These are phyloP conservation scores for Alternaria postmessia DNA, from an alignment of 2,329 filamentous ascomycete species.

Conservation along the genomic window DNA sequence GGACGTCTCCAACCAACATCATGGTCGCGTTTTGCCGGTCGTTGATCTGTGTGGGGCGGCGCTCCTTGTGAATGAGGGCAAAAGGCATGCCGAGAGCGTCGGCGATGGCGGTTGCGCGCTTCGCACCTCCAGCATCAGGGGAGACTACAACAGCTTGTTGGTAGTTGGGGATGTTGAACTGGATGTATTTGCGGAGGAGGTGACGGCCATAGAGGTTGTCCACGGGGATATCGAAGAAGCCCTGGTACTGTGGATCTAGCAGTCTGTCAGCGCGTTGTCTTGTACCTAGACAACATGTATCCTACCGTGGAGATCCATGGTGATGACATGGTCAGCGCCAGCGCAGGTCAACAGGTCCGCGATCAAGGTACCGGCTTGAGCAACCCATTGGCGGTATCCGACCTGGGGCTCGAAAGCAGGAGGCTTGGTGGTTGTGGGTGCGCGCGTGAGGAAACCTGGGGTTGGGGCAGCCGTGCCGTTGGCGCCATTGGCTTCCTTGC, in stretches of 20 bases:
- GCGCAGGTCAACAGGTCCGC: slow-evolving; percentile 95
- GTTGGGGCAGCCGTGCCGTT: slow-evolving; percentile 25
- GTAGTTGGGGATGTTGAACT: slow-evolving; percentile 83
- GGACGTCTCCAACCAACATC: slow-evolving; percentile 92
- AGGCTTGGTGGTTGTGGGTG: slow-evolving; percentile 57
- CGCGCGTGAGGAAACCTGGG: slow-evolving; percentile 23
- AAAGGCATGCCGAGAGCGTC: slow-evolving; percentile 94
- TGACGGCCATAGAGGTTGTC: slow-evolving; percentile 94
- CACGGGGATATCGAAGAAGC: slow-evolving; percentile 98
- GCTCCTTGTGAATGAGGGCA: slow-evolving; percentile 98
- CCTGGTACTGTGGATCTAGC: slow-evolving; percentile 93
- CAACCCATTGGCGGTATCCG: slow-evolving; percentile 98
- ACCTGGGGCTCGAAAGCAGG: slow-evolving; percentile 78
- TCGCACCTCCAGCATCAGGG: slow-evolving; percentile 94
- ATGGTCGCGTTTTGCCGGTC: slow-evolving; percentile 84
- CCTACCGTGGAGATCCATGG: slow-evolving; percentile 77
- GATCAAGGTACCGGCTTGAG: slow-evolving; percentile 92
- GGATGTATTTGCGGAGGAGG: slow-evolving; percentile 72
- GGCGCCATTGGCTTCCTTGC: slow-evolving; percentile 45
- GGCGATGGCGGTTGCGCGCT: slow-evolving; percentile 93
- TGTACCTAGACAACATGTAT: neutral
- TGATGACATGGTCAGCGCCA: slow-evolving; percentile 95
- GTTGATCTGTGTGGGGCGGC: slow-evolving; percentile 84
- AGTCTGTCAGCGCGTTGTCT: slow-evolving; percentile 45
- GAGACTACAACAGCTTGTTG: slow-evolving; percentile 91